These are phyloP conservation scores for Myriosclerotinia duriaeana DNA, from an alignment of 2,329 filamentous ascomycete genomes.

Conservation along the genomic window DNA sequence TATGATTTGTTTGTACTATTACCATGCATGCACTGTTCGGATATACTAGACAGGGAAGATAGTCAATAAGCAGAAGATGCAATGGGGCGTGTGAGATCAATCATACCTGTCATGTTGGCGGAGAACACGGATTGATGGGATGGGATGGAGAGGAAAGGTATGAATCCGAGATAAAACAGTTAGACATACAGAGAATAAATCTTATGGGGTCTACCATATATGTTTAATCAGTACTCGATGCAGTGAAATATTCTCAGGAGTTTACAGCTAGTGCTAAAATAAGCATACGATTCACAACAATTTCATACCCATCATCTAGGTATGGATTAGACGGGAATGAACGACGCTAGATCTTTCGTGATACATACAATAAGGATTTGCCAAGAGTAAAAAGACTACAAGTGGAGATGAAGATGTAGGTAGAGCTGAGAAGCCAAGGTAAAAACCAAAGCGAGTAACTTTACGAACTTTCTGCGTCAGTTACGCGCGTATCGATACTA, in stretches of 20 bases:
- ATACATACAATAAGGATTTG: not conserved
- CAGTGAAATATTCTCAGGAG: not conserved
- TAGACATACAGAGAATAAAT: conserved; percentile 2
- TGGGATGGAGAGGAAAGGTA: not conserved
- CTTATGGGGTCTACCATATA: not conserved
- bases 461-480: not conserved
- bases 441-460: too few relatives aligned
- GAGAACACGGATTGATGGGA: not conserved
- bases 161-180: not conserved
- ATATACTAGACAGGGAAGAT: not conserved
- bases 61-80: not conserved
- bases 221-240: too few relatives aligned
- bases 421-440: too few relatives aligned
- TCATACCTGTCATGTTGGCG: not conserved
- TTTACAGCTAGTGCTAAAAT: not conserved
- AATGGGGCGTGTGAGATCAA: not conserved
- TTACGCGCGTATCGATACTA: not conserved
- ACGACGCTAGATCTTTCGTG: not conserved
- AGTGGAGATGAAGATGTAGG: not conserved
- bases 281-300: not conserved
- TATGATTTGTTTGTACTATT: conserved; percentile 2
- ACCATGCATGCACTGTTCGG: conserved; percentile 1
- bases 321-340: not conserved
- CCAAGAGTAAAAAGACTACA: not conserved
- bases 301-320: not conserved